Conservation (phyloP, 169 alveolate species). For the Perkinsus chesapeaki region DNA sequence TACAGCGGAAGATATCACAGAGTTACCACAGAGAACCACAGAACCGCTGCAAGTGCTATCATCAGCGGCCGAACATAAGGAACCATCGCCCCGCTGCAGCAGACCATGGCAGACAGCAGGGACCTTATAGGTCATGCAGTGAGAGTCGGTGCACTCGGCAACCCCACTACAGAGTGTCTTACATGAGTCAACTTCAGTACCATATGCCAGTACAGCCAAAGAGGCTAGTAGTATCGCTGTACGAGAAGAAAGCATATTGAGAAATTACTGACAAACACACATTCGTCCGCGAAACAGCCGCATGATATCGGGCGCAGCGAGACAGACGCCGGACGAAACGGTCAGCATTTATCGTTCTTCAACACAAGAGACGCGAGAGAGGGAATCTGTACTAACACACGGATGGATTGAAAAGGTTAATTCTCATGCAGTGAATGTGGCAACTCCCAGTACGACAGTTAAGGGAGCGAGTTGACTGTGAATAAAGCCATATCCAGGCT, state of each 20-base stretch:
- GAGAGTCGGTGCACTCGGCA: background rate
- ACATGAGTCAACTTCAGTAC: background rate
- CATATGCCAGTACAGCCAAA: background rate
- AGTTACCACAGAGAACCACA: background rate
- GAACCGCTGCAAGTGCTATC: background rate
- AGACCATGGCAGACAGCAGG: background rate
- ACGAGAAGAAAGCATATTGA: background rate
- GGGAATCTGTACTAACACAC: too few species aligned
- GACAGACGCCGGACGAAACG: too few species aligned
- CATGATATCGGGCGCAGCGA: too few species aligned
- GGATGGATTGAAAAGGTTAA: too few species aligned
- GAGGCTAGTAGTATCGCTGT: background rate
- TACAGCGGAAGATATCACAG: background rate
- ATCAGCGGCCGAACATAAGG: background rate
- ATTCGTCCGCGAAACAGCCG: too few species aligned
- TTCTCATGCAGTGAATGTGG: too few species aligned
- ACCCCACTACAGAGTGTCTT: background rate
- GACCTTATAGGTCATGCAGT: background rate
- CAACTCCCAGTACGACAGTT: too few species aligned
- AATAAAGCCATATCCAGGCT: too few species aligned
- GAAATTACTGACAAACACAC: too few species aligned
- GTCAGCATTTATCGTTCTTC: too few species aligned
- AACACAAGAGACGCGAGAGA: too few species aligned
- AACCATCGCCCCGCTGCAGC: background rate
- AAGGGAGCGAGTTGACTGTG: too few species aligned